A percentile compares a stretch with the other conserved stretches of the same genome.
phyloP scores from a whole-genome alignment of 345 rosid genomes.

The Jatropha curcas region DNA sequence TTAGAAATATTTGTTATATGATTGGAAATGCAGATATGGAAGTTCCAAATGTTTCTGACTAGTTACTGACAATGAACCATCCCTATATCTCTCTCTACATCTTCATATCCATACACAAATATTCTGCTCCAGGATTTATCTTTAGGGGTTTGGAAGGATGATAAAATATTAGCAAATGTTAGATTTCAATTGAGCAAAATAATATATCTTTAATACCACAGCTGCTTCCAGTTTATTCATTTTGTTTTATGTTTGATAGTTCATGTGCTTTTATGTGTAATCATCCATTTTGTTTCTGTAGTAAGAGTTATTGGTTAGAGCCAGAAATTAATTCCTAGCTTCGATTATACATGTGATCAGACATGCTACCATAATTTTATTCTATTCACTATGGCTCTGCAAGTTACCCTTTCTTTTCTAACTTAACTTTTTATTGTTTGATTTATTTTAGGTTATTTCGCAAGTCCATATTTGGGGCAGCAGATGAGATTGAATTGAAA shows the following conservation, averaged over 20 bases:
- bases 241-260: neutral
- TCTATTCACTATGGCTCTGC: neutral
- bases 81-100: neutral
- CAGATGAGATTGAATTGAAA: conserved; percentile 94
- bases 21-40: neutral
- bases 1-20: neutral
- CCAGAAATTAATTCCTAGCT: neutral
- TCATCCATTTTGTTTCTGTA: neutral
- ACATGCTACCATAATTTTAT: neutral
- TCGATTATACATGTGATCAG: neutral
- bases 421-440: conserved; percentile 11
- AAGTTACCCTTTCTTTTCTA: conserved; percentile 10
- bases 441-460: conserved; percentile 70
- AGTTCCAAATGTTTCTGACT: neutral
- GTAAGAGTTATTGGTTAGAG: neutral
- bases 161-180: neutral
- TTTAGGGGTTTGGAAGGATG: neutral
- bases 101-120: neutral
- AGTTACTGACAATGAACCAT: neutral
- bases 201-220: neutral
- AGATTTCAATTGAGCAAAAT: neutral
- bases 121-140: neutral
- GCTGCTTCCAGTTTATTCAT: neutral
- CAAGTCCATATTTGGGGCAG: conserved; percentile 87
- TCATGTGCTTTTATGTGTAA: neutral